Evolutionary conservation across 176 grass and related monocot genomes (phyloP), one percentile per base, ranked within the genome.

Genomic region (Phoenix roebelenii): DNA sequence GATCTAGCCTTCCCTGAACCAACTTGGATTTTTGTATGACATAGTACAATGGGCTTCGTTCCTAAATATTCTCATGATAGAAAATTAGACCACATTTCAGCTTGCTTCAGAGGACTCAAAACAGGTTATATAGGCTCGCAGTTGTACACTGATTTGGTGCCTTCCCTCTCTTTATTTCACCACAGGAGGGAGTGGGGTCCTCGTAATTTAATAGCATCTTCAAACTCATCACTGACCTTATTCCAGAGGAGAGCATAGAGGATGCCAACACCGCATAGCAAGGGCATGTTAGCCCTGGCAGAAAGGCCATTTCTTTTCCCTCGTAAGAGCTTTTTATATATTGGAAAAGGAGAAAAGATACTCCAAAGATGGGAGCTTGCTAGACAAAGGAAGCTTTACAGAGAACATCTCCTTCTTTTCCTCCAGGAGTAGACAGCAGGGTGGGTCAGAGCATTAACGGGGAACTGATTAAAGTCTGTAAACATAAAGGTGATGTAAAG

Each of bases 311-410:
- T 44, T 44, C 35, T 44, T 44, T 44, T 44, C 35, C 35, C 35
- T 14, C 35, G 9, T 44, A 44, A 44, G 35, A 12, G 35, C 28
- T 26, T 29, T 30, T 60, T 81, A 68, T 5, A 62, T 84, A 72
- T 81, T 75, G 77, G 70, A 78, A 89, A 81, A 59, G 86, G 61
- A 69, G 80, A 81, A 81, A 85, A 75, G 81, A 72, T 71, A 60
- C 81, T 85, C 84, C 79, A 87, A 87, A 87, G 75, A 82, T 77
- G 70, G 60, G 84, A 82, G 73, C 61, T 67, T 66, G 79, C 75
- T 78, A 78, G 84, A 87, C 84, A 89, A 89, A 81, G 74, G 86
- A 81, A 72, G 77, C 86, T 89, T 89, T 89, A 81, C 86, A 89
- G 86, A 78, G 74, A 85, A 89, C 81, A 85, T 75, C 81, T 84